These are phyloP conservation scores for Strobilomyces confusus DNA, from an alignment of 768 basidiomycete genomes.

Conservation along the genomic window DNA sequence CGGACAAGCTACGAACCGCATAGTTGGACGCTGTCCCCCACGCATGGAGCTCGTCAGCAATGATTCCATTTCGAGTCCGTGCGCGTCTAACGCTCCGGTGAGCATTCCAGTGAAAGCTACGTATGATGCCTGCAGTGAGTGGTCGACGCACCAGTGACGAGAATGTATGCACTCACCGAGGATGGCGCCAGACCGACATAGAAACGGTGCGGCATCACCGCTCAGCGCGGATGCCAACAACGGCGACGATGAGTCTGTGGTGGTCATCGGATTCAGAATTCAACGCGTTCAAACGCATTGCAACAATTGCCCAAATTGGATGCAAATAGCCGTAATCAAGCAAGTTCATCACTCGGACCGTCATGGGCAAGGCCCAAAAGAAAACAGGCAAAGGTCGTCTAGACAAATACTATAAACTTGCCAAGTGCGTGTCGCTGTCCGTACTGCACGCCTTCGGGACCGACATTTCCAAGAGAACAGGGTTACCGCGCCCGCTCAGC, in stretches of 20 bases:
- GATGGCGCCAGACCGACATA: slow-evolving; percentile 43
- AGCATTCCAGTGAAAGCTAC: slow-evolving; percentile 48
- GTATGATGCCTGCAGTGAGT: neutral
- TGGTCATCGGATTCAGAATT: slow-evolving; percentile 13
- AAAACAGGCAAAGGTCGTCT: slow-evolving; percentile 95
- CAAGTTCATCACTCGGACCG: neutral
- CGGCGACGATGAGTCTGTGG: slow-evolving; percentile 26
- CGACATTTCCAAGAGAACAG: slow-evolving; percentile 69
- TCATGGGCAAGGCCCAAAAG: slow-evolving; percentile 81
- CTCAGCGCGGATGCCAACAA: slow-evolving; percentile 19
- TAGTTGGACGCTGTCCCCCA: slow-evolving; percentile 64
- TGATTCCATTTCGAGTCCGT: slow-evolving; percentile 52
- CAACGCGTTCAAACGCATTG: neutral
- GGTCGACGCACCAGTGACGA: neutral
- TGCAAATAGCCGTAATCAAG: slow-evolving; percentile 19
- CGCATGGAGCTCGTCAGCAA: slow-evolving; percentile 49
- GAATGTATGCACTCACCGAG: slow-evolving; percentile 31
- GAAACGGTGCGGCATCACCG: slow-evolving; percentile 18
- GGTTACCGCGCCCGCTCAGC: slow-evolving; percentile 99
- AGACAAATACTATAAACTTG: slow-evolving; percentile 96
- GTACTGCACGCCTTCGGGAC: slow-evolving; percentile 4
- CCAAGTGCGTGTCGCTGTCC: slow-evolving; percentile 51
- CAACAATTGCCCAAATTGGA: too few relatives aligned
- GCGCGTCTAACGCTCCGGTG: slow-evolving; percentile 66
- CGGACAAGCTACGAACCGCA: slow-evolving; percentile 41